These are phyloP conservation scores for Rhizoclosmatium hyalinum DNA, from an alignment of 371 early-diverging fungal species.

Conservation along the genomic window DNA sequence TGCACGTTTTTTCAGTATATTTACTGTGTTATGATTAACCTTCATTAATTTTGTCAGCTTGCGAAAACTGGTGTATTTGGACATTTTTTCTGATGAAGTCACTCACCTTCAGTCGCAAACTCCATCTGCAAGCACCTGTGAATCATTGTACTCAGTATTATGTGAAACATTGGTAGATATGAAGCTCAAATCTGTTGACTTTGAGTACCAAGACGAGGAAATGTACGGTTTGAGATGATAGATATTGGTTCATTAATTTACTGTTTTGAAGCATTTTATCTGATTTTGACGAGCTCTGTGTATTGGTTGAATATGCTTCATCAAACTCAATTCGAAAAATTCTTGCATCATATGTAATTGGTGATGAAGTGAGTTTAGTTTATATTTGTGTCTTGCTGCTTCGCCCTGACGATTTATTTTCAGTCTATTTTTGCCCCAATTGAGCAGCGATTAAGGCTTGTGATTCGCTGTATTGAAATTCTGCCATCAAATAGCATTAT, in stretches of 20 bases:
- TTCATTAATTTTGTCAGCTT: constrained; percentile 3
- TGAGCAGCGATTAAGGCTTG: constrained; percentile 1
- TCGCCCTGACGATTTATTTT: neutral
- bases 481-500: neutral
- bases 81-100: constrained; percentile 26
- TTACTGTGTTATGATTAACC: neutral
- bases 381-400: neutral
- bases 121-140: neutral
- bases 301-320: neutral
- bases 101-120: constrained; percentile 1
- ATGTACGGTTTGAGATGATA: constrained; percentile 16
- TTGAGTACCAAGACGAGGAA: constrained; percentile 41
- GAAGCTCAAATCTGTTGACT: constrained; percentile 33
- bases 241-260: neutral
- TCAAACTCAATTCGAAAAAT: neutral
- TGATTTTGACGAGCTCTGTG: constrained; percentile 6
- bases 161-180: constrained; percentile 1
- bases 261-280: constrained; percentile 8
- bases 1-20: neutral
- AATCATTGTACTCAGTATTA: neutral
- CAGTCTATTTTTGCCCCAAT: constrained; percentile 16
- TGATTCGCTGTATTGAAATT: neutral
- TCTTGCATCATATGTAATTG: neutral
- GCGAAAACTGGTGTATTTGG: constrained; percentile 1
- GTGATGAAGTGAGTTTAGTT: constrained; percentile 12